Evolutionary conservation across 805 yeast species (phyloP).

Genomic region (Candida silvicultrix): DNA sequence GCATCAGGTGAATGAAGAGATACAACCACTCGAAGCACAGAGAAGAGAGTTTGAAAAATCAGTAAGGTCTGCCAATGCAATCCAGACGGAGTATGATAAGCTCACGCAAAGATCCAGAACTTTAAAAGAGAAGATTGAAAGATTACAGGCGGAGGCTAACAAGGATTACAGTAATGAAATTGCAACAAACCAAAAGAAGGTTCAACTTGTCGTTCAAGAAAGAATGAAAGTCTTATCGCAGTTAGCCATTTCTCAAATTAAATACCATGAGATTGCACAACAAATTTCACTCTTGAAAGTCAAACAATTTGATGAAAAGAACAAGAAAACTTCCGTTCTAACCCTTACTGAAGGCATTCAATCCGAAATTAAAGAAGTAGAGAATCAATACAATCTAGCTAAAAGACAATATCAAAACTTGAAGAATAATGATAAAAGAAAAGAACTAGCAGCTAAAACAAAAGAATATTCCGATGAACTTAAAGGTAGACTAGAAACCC

Average conservation of each 20-base stretch:
- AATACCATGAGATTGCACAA: conserved; percentile 21
- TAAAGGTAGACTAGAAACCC: conserved; percentile 29
- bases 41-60: neutral
- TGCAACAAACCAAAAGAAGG: conserved; percentile 25
- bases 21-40: conserved; percentile 9
- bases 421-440: conserved; percentile 19
- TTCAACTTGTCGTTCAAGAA: conserved; percentile 13
- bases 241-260: conserved; percentile 15
- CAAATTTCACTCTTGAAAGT: conserved; percentile 23
- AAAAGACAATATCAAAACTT: conserved; percentile 21
- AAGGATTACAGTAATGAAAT: conserved; percentile 36
- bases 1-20: conserved; percentile 2
- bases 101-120: conserved; percentile 21
- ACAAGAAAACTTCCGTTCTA: conserved; percentile 28
- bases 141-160: conserved; percentile 30
- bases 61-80: conserved; percentile 4
- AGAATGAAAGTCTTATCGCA: conserved; percentile 20
- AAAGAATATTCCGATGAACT: conserved; percentile 32
- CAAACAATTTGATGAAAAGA: conserved; percentile 31
- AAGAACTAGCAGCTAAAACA: conserved; percentile 23
- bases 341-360: conserved; percentile 24
- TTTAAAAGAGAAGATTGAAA: conserved; percentile 25
- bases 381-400: conserved; percentile 21
- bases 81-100: conserved; percentile 12
- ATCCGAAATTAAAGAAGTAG: conserved; percentile 22